Base-by-base conservation (phyloP, 768 basidiomycete genomes). In the Auriscalpium microsporum region DNA sequence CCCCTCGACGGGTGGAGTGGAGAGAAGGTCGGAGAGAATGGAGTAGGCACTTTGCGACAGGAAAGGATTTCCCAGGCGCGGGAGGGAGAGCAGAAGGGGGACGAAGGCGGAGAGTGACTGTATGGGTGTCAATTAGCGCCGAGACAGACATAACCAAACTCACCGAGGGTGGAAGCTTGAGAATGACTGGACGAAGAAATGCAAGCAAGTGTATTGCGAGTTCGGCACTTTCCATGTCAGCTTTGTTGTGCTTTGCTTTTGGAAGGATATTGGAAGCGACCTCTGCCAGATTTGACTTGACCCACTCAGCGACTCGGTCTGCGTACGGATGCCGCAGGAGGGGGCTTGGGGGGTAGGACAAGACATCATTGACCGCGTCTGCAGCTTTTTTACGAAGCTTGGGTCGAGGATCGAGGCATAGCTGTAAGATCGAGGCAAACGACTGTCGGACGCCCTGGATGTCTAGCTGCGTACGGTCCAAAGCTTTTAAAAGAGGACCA, bases 371-470 rank as follows among this genome's bases (percentile, higher is more conserved):
- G 35, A 99, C 79, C 17, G 88, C 80, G 64, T 97, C 94, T 47
- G 86, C 85, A 21, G 94, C 94, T 65, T 86, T 83, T 69, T 81
- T 94, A 54, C 96, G 83, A 52, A 99, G 93, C 73, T 98, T 97
- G 17, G 96, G 96, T 50, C 96, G 75, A 4, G 85, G 79, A 71
- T 99, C 96, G 45, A 92, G 75, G 62, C 82, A 85, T 48, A 96
- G 72, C 48, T 90, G 86, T 44, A 98, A 73, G 52, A 96, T 75
- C 38, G 89, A 85, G 45, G 87, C 86, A 75, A 94, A 97, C 3
- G 85, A 78, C 67, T 94, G 90, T 40, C 89, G 84, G 48, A 90
- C 76, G 49, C 76, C 78, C 55, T 77, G 81, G 2, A 69, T 71
- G 36, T 90, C 86, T 53, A 96, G 73, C 46, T 88, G 83, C 0